Percentiles rank a stretch among this genome's conserved stretches.
These are phyloP conservation scores for Pythium insidiosum DNA, from an alignment of 352 stramenopile species.

Conservation along the genomic window DNA sequence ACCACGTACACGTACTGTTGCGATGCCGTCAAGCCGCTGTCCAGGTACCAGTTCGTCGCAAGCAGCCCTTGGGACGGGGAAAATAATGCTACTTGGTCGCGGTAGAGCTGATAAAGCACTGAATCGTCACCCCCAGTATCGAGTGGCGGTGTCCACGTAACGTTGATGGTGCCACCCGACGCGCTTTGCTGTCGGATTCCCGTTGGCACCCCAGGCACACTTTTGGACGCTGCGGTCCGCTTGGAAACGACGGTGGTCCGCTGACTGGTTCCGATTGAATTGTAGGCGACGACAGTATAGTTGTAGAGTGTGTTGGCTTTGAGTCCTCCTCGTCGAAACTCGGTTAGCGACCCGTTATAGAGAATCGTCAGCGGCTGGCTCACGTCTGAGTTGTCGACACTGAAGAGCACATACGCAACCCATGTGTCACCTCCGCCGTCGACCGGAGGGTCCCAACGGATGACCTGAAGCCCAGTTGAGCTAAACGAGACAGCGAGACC, in stretches of 20 bases:
- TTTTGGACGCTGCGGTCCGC: slow-evolving; percentile 14
- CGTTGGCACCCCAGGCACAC: slow-evolving; percentile 21
- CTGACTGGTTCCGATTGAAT: slow-evolving; percentile 29
- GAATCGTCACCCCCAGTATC: slow-evolving; percentile 29
- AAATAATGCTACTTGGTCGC: slow-evolving; percentile 14
- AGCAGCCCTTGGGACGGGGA: slow-evolving; percentile 1
- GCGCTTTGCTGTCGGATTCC: slow-evolving; percentile 1
- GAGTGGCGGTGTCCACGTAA: slow-evolving; percentile 29
- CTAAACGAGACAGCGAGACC: slow-evolving; percentile 17
- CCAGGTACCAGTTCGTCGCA: slow-evolving; percentile 11
- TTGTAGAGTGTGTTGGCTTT: slow-evolving; percentile 30
- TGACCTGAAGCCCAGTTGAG: slow-evolving; percentile 34
- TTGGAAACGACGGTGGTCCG: slow-evolving; percentile 10
- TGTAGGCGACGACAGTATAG: slow-evolving; percentile 33
- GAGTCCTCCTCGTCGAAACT: slow-evolving; percentile 25
- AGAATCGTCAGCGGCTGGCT: too few species aligned
- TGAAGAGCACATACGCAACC: slow-evolving; percentile 30
- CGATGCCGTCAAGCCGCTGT: slow-evolving; percentile 17
- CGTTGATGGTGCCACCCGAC: slow-evolving; percentile 31
- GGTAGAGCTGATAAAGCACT: slow-evolving; percentile 35
- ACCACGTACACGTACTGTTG: slow-evolving; percentile 35
- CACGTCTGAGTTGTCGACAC: slow-evolving; percentile 11
- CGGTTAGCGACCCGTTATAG: slow-evolving; percentile 32
- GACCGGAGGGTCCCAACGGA: slow-evolving; percentile 27
- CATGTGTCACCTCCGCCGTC: slow-evolving; percentile 27